Evolutionary conservation across 2,329 filamentous ascomycete species (phyloP), one percentile per base, ranked within the genome.

Genomic region (Tetracladium maxilliforme): DNA sequence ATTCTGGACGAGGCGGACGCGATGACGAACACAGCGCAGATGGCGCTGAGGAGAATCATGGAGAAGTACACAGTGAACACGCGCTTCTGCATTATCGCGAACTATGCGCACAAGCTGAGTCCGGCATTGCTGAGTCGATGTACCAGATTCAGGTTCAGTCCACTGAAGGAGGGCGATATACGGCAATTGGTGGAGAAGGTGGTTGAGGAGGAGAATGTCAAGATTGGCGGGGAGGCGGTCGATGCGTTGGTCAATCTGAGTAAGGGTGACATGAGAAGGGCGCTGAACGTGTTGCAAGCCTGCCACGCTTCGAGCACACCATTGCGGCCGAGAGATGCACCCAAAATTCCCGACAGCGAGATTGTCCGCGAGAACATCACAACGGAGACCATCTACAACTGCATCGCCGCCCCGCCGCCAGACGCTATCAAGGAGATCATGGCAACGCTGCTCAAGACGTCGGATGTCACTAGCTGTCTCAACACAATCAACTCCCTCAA

Each of bases 41-140:
- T 98, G 87, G 90, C 90, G 0, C 61, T 98, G 28, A 70, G 90
- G 33, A 65, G 90, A 23, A 95, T 98, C 45, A 98, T 98, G 90
- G 90, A 98, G 48, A 93, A 93, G 56, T 98, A 98, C 57, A 98
- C 90, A 1, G 81, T 81, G 31, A 98, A 98, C 56, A 94, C 90
- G 3, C 67, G 90, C 26, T 98, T 98, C 56, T 95, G 87, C 56
- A 83, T 98, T 45, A 95, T 98, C 40, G 90, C 90, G 40, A 98
- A 98, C 55, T 98, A 98, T 52, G 90, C 90, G 16, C 90, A 98
- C 58, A 98, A 98, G 52, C 71, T 98, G 19, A 92, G 83, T 9
- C 87, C 90, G 0, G 90, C 90, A 0, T 61, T 98, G 21, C 61
- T 98, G 26, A 95, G 87, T 24, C 65, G 90, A 41, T 98, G 90